These are phyloP conservation scores for Russula emetica DNA, from an alignment of 768 basidiomycete genomes.

Conservation along the genomic window DNA sequence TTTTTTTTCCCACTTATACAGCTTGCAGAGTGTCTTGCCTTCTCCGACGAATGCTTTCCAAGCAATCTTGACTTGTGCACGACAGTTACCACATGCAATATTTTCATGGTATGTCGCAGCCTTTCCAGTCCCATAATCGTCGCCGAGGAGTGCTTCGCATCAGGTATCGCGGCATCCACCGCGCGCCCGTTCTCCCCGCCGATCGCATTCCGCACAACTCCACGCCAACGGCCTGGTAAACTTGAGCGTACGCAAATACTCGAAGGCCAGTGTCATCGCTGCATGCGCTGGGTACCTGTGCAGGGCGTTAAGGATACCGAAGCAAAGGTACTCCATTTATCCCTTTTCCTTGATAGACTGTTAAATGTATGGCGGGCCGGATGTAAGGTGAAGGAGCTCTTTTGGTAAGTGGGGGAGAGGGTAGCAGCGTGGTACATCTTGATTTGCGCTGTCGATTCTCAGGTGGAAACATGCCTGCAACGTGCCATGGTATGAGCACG, in stretches of 20 bases:
- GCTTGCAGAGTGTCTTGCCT: slow-evolving; percentile 7
- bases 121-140: not conserved
- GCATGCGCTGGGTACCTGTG: slow-evolving; percentile 64
- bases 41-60: not conserved
- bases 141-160: slow-evolving; percentile 1
- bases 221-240: slow-evolving; percentile 48
- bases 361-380: not conserved
- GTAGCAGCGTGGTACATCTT: not conserved
- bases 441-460: not conserved
- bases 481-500: slow-evolving; percentile 60
- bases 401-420: slow-evolving; percentile 51
- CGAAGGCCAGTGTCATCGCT: slow-evolving; percentile 77
- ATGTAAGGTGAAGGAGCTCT: slow-evolving; percentile 64
- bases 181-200: slow-evolving; percentile 78
- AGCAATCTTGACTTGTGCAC: not conserved
- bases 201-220: slow-evolving; percentile 48
- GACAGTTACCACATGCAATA: slow-evolving; percentile 80
- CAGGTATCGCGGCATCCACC: slow-evolving; percentile 67
- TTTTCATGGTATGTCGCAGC: slow-evolving; percentile 52
- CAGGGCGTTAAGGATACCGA: slow-evolving; percentile 73
- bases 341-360: not conserved
- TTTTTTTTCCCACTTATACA: not conserved
- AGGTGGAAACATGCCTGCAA: slow-evolving; percentile 85
- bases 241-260: slow-evolving; percentile 55
- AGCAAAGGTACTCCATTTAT: slow-evolving; percentile 48